Conservation (phyloP, 345 rosid species). For the Lepidium aucheri region DNA sequence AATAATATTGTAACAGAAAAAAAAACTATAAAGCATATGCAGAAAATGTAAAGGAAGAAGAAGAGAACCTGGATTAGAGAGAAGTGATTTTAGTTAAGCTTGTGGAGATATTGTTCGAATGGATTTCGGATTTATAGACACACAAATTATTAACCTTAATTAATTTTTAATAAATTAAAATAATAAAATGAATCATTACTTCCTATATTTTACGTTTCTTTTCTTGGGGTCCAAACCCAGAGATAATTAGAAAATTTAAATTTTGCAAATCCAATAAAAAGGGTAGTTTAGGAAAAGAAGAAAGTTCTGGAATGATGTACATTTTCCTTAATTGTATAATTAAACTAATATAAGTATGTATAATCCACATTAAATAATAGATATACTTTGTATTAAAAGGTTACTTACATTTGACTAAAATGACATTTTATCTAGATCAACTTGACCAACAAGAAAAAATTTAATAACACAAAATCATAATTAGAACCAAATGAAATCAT, state of each 20-base stretch:
- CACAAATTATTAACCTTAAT: neutral
- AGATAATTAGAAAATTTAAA: neutral
- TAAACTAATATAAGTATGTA: neutral
- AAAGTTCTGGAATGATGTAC: constrained; percentile 7
- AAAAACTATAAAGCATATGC: neutral
- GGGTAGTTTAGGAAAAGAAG: neutral
- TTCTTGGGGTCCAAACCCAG: constrained; percentile 21
- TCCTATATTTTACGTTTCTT: neutral
- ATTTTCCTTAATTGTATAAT: neutral
- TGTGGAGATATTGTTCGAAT: neutral
- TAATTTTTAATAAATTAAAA: constrained; percentile 1
- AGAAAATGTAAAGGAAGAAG: neutral
- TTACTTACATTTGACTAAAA: neutral
- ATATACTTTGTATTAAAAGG: neutral
- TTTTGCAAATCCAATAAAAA: neutral
- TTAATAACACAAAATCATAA: no score
- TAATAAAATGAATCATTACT: neutral
- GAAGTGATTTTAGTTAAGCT: neutral
- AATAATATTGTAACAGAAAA: neutral
- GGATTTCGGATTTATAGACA: constrained; percentile 8
- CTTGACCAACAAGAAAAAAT: no score
- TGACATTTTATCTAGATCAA: no score
- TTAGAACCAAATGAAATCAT: no score
- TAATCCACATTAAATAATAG: neutral
- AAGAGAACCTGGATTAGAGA: constrained; percentile 15